phyloP scores from a whole-genome alignment of 2,329 filamentous ascomycete species.

The Cytospora leucostoma region DNA sequence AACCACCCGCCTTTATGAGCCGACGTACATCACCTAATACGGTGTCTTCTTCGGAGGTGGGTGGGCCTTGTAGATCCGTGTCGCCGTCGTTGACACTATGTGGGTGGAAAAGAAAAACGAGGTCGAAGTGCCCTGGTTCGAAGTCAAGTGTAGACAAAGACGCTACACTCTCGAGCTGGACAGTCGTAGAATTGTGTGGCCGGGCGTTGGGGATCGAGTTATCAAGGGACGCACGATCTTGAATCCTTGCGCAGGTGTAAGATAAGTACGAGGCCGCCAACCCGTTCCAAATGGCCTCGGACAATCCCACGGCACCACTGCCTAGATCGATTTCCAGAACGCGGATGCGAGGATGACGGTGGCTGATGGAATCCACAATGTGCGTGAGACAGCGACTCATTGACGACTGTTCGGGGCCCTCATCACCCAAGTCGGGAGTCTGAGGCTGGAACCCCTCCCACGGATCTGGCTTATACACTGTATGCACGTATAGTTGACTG shows the following conservation, averaged over 20 bases:
- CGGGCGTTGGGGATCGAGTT: not conserved
- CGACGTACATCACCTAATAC: no score
- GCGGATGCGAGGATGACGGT: slow-evolving; percentile 33
- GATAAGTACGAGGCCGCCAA: not conserved
- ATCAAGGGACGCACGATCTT: not conserved
- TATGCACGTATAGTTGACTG: not conserved
- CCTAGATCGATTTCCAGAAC: slow-evolving; percentile 39
- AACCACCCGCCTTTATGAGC: no score
- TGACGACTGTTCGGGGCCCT: not conserved
- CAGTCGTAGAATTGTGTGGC: not conserved
- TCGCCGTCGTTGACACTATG: no score
- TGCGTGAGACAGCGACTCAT: slow-evolving; percentile 26
- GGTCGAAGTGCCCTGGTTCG: no score
- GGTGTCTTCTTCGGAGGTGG: no score
- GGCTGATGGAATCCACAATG: slow-evolving; percentile 33
- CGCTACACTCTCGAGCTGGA: not conserved
- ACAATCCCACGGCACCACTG: not conserved
- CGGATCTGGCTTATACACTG: not conserved
- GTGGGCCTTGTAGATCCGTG: no score
- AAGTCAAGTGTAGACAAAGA: no score
- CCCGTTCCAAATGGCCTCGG: not conserved
- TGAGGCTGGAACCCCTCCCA: not conserved
- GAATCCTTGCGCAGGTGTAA: not conserved
- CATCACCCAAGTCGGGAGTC: not conserved
- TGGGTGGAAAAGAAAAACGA: no score